Percentiles rank a stretch among this genome's conserved stretches.
Evolutionary conservation across 1,139 yeast genomes (phyloP).

Genomic region (Blastobotrys aristatus): DNA sequence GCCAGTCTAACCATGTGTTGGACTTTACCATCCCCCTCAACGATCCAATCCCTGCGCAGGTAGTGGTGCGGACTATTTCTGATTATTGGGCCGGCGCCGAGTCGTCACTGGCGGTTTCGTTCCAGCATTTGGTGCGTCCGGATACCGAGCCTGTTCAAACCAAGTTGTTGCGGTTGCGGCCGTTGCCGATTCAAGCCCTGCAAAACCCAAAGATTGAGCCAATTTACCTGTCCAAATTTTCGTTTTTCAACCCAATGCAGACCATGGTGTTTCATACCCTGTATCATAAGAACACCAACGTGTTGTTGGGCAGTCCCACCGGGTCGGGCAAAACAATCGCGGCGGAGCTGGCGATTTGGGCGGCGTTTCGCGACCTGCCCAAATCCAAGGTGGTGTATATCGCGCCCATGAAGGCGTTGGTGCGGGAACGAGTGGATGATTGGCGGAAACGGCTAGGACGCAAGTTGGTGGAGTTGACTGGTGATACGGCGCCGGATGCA

Average conservation of each 20-base stretch:
- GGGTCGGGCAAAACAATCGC: slow-evolving; percentile 98
- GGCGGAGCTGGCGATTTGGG: slow-evolving; percentile 96
- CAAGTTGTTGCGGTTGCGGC: slow-evolving; percentile 70
- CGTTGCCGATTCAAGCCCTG: slow-evolving; percentile 78
- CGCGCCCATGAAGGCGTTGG: slow-evolving; percentile 99
- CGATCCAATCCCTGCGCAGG: slow-evolving; percentile 86
- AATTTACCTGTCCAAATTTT: slow-evolving; percentile 62
- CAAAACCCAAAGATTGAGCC: slow-evolving; percentile 63
- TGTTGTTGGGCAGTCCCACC: slow-evolving; percentile 95
- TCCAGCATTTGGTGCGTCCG: slow-evolving; percentile 86
- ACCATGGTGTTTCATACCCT: slow-evolving; percentile 92
- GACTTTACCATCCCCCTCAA: slow-evolving; percentile 90
- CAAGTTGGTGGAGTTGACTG: slow-evolving; percentile 86
- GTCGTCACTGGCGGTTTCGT: slow-evolving; percentile 69
- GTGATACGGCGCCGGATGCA: slow-evolving; percentile 92
- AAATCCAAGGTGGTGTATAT: slow-evolving; percentile 85
- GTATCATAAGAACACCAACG: slow-evolving; percentile 72
- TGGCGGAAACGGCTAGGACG: slow-evolving; percentile 68
- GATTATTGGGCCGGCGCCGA: slow-evolving; percentile 92
- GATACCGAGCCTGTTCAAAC: slow-evolving; percentile 83
- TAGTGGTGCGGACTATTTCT: slow-evolving; percentile 70
- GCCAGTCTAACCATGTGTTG: slow-evolving; percentile 53
- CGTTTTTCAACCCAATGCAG: slow-evolving; percentile 96
- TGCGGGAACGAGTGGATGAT: slow-evolving; percentile 92
- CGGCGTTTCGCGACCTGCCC: slow-evolving; percentile 77